Evolutionary conservation across 1,139 yeast species (phyloP).

Genomic region (Pichia sp.): DNA sequence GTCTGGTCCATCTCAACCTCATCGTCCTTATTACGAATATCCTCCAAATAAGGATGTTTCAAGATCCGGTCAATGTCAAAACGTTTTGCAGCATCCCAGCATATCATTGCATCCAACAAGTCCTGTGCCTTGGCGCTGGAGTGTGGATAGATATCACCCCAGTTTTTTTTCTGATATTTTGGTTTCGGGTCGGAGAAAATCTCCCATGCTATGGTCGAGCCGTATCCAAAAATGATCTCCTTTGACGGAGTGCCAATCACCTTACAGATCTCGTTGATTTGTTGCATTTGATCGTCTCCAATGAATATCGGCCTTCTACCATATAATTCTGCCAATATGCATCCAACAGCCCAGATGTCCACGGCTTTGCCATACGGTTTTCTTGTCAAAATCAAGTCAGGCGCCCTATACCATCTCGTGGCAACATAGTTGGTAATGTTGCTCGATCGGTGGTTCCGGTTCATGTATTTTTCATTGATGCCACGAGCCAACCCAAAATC

Average conservation of each 20-base stretch:
- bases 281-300: constrained; percentile 64
- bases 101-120: constrained; percentile 47
- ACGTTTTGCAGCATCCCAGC: constrained; percentile 56
- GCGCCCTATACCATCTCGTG: constrained; percentile 94
- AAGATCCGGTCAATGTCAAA: constrained; percentile 47
- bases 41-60: constrained; percentile 46
- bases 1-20: constrained; percentile 46
- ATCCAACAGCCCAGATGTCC: constrained; percentile 80
- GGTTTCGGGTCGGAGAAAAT: constrained; percentile 39
- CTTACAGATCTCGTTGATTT: constrained; percentile 57
- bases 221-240: constrained; percentile 33
- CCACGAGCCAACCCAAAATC: constrained; percentile 95
- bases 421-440: constrained; percentile 85
- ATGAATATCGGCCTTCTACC: constrained; percentile 70
- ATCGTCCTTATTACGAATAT: constrained; percentile 45
- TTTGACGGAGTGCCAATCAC: constrained; percentile 59
- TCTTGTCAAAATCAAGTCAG: constrained; percentile 90
- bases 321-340: constrained; percentile 71
- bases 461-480: constrained; percentile 44
- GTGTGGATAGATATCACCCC: constrained; percentile 55
- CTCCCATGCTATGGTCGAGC: constrained; percentile 37
- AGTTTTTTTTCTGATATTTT: constrained; percentile 38
- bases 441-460: constrained; percentile 30
- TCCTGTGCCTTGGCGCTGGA: constrained; percentile 48
- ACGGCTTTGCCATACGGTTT: constrained; percentile 62